Evolutionary conservation across 257 asterid genomes (phyloP).

Genomic region (Solanum ossicruentum): DNA sequence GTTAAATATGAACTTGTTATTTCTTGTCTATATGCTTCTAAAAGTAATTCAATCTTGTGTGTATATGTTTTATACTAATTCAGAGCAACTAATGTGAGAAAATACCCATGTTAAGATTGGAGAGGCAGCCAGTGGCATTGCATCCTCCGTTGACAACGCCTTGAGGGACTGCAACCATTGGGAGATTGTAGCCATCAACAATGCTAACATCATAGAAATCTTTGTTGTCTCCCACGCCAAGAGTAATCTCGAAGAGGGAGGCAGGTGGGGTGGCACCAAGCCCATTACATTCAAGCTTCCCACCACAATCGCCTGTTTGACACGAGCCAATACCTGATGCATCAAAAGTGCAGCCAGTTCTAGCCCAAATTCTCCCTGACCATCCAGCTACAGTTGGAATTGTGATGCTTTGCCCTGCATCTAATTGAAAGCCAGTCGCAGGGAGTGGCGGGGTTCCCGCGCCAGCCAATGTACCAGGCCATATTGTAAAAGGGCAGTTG

Average conservation of each 20-base stretch:
- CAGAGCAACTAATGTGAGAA: background rate
- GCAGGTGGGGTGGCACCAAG: slow-evolving; percentile 72
- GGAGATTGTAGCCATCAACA: slow-evolving; percentile 72
- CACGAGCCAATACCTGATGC: slow-evolving; percentile 53
- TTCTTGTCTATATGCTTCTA: background rate
- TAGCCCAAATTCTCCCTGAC: slow-evolving; percentile 82
- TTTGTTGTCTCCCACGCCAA: slow-evolving; percentile 41
- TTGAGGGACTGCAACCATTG: slow-evolving; percentile 45
- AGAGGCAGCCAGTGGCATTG: slow-evolving; percentile 62
- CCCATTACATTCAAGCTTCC: slow-evolving; percentile 63
- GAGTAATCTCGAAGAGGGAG: slow-evolving; percentile 74
- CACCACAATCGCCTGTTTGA: slow-evolving; percentile 76
- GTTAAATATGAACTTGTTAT: background rate
- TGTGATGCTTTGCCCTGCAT: slow-evolving; percentile 37
- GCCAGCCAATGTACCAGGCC: slow-evolving; percentile 82
- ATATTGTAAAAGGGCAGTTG: slow-evolving; percentile 58
- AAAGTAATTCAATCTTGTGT: background rate
- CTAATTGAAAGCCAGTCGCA: slow-evolving; percentile 55
- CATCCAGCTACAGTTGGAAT: slow-evolving; percentile 55
- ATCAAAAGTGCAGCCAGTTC: slow-evolving; percentile 78
- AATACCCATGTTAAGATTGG: slow-evolving; percentile 64
- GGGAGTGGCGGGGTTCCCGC: slow-evolving; percentile 58
- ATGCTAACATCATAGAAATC: slow-evolving; percentile 75
- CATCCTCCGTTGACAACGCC: slow-evolving; percentile 45
- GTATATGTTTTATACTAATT: background rate